These are phyloP conservation scores for Hyaloperonospora brassicae DNA, from an alignment of 352 stramenopile species.

Conservation along the genomic window DNA sequence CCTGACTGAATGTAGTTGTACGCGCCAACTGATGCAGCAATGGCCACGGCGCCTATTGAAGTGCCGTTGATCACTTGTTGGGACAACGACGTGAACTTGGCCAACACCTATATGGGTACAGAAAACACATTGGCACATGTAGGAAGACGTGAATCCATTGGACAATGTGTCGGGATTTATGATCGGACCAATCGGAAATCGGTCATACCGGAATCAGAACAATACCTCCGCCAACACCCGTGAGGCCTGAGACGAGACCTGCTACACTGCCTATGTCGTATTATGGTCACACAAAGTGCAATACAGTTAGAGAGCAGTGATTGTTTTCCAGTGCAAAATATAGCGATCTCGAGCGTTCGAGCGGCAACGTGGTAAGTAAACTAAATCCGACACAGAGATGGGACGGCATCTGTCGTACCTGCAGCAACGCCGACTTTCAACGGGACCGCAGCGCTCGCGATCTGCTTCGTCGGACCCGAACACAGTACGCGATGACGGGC, in stretches of 20 bases:
- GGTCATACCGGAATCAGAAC: constrained; percentile 70
- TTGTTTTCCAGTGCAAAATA: neutral
- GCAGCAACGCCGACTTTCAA: too few species aligned
- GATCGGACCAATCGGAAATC: neutral
- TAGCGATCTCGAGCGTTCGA: too few species aligned
- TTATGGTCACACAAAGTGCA: neutral
- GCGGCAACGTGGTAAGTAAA: too few species aligned
- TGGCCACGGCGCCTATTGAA: constrained; percentile 68
- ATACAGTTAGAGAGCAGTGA: constrained; percentile 8
- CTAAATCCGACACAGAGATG: too few species aligned
- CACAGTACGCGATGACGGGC: too few species aligned
- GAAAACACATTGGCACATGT: constrained; percentile 3
- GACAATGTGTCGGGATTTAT: neutral
- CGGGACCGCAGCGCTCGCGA: too few species aligned
- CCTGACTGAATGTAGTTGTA: constrained; percentile 64
- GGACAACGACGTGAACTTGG: constrained; percentile 67
- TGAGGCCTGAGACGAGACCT: constrained; percentile 68
- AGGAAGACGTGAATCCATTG: neutral
- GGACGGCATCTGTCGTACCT: too few species aligned
- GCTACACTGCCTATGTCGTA: constrained; percentile 37
- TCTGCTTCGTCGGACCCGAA: too few species aligned
- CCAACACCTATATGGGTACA: constrained; percentile 41
- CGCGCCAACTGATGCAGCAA: constrained; percentile 55
- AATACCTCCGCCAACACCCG: constrained; percentile 70
- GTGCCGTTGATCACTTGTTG: constrained; percentile 82